Conservation (phyloP, 108 stramenopile genomes). For the Schizochytrium sp. region DNA sequence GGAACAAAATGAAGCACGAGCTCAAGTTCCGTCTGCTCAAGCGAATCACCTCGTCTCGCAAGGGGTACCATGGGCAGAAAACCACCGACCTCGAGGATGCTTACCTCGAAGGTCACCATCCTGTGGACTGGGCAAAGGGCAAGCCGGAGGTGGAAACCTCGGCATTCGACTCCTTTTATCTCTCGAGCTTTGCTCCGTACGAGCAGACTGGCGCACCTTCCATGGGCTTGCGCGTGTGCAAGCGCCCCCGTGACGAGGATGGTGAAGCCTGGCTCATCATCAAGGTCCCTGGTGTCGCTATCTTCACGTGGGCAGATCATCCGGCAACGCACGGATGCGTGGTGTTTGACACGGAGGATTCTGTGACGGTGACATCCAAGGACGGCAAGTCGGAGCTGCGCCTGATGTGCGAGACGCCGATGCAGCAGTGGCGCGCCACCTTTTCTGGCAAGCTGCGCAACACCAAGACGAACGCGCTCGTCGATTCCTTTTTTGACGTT, state of each 20-base stretch:
- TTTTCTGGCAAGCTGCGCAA: not conserved
- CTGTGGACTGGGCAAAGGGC: not conserved
- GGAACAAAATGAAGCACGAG: not conserved
- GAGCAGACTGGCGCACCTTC: not conserved
- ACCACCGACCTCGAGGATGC: not conserved
- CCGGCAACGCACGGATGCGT: not conserved
- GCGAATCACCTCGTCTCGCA: not conserved
- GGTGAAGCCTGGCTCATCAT: not conserved
- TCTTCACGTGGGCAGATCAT: not conserved
- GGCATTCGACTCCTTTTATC: not conserved
- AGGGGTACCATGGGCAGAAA: not conserved
- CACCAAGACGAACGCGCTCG: not conserved
- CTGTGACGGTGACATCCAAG: not conserved
- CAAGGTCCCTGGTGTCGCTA: not conserved
- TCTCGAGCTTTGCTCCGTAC: not conserved
- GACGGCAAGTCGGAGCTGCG: not conserved
- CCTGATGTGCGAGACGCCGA: not conserved
- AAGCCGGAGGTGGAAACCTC: not conserved
- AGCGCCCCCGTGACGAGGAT: not conserved
- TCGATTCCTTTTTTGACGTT: not conserved
- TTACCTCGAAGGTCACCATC: not conserved
- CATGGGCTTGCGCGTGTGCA: not conserved
- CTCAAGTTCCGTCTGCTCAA: not conserved
- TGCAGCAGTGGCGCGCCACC: not conserved
- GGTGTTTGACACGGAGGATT: not conserved